Base-by-base conservation (phyloP, 2,329 filamentous ascomycete genomes). In the Aspergillus awamori region DNA sequence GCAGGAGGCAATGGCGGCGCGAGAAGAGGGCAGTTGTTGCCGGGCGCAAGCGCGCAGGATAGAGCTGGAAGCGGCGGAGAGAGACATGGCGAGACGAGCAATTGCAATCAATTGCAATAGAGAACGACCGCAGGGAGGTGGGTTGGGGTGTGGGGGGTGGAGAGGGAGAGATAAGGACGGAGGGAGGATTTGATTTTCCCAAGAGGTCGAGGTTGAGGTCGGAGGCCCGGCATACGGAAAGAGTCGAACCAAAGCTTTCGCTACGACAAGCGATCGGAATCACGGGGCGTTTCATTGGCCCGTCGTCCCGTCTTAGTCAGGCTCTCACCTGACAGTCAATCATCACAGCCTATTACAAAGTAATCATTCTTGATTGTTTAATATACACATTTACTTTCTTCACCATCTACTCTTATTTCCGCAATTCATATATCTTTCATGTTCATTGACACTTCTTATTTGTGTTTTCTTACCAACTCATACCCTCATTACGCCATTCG, bases 61-160 rank as follows among this genome's bases (percentile, higher is more conserved):
- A 74, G 86, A 82, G 80, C 87, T 87, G 77, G 89, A 87, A 76
- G 87, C 85, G 76, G 85, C 84, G 74, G 87, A 81, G 79, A 92
- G 85, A 77, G 76, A 75, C 74, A 77, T 77, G 65, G 69, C 72
- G 67, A 72, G 62, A 66, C 68, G 64, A 65, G 69, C 69, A 72
- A 73, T 74, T 73, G 71, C 71, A 67, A 65, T 65, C 73, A 74
- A 76, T 74, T 71, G 74, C 70, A 69, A 56, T 57, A 49, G 51
- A 61, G 55, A 63, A 61, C 61, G 55, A 62, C 61, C 60, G 63
- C 56, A 67, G 56, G 51, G 58, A 55, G 47, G 59, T 36, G 33
- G 58, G 45, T 48, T 36, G 33, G 58, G 65, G 56, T 59, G 65
- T 61, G 65, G 64, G 67, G 61, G 66, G 63, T 64, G 63, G 63